A percentile compares a stretch with the other conserved stretches of the same genome.
These are phyloP conservation scores for Micractinium conductrix DNA, from an alignment of 139 green algal species.

Conservation along the genomic window DNA sequence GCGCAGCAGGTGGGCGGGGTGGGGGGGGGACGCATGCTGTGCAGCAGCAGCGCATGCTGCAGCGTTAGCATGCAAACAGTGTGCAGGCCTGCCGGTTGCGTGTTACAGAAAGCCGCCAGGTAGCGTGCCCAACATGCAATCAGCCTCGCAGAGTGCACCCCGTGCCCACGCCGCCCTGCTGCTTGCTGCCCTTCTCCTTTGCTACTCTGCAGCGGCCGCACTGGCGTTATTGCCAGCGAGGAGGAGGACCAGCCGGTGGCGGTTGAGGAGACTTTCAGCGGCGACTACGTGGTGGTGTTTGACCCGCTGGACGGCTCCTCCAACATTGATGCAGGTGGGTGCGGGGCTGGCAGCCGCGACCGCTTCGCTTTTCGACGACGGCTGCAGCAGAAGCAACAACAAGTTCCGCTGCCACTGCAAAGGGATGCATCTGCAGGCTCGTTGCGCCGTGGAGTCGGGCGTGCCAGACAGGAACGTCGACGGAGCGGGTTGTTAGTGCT, in stretches of 20 bases:
- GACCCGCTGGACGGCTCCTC: constrained; percentile 98
- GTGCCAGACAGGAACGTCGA: too few species aligned
- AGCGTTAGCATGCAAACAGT: too few species aligned
- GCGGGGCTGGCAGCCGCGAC: too few species aligned
- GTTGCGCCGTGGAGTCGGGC: too few species aligned
- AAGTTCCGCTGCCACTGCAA: too few species aligned
- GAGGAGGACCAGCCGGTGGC: constrained; percentile 97
- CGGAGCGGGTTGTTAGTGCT: not conserved
- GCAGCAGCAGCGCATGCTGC: too few species aligned
- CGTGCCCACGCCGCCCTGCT: not conserved
- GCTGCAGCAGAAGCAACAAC: too few species aligned
- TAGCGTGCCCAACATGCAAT: too few species aligned
- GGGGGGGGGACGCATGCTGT: not conserved
- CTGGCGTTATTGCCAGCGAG: constrained; percentile 93
- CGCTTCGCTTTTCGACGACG: too few species aligned
- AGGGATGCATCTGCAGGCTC: too few species aligned
- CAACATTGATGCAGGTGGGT: constrained; percentile 95
- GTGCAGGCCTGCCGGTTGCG: too few species aligned
- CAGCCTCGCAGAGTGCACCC: not conserved
- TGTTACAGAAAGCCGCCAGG: too few species aligned
- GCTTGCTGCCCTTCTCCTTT: not conserved
- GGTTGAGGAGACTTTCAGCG: constrained; percentile 94
- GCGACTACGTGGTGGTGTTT: constrained; percentile 99
- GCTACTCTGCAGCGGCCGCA: constrained; percentile 35
- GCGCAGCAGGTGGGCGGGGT: constrained; percentile 46